Conservation (phyloP, 2,329 filamentous ascomycete species). For the Monosporascus sp. region DNA sequence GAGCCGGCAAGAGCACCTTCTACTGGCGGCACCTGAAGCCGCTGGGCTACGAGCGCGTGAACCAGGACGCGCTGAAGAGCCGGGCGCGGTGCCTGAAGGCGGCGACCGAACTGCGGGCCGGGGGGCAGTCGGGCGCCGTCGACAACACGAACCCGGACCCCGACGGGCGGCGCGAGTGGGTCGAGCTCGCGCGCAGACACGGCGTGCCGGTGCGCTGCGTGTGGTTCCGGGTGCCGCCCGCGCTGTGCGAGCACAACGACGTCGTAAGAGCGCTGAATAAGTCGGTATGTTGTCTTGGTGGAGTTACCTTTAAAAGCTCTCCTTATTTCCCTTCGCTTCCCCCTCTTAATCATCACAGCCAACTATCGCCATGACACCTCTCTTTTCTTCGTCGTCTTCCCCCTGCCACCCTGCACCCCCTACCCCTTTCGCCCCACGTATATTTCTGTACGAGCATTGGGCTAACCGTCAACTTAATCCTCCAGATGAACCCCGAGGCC, state of each 20-base stretch:
- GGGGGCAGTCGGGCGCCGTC: slow-evolving; percentile 66
- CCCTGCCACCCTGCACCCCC: background rate
- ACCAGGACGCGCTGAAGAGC: slow-evolving; percentile 83
- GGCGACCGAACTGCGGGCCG: slow-evolving; percentile 59
- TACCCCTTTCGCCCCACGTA: background rate
- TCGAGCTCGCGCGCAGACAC: slow-evolving; percentile 64
- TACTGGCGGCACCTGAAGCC: slow-evolving; percentile 75
- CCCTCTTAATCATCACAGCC: background rate
- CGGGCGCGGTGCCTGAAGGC: slow-evolving; percentile 66
- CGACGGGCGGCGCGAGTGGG: slow-evolving; percentile 74
- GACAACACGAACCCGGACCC: slow-evolving; percentile 94
- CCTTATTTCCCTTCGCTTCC: background rate
- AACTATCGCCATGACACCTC: too few species aligned
- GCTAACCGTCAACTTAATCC: slow-evolving; percentile 10
- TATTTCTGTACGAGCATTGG: background rate
- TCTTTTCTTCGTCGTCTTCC: too few species aligned
- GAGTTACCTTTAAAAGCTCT: too few species aligned
- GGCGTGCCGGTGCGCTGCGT: slow-evolving; percentile 77
- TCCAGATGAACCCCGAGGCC: slow-evolving; percentile 77
- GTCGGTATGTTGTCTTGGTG: slow-evolving; percentile 18
- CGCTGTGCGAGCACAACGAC: slow-evolving; percentile 81
- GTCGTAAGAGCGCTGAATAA: slow-evolving; percentile 67
- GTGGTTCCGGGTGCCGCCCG: slow-evolving; percentile 69
- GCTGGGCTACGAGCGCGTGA: slow-evolving; percentile 76
- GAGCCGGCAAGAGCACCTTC: slow-evolving; percentile 87